Percentiles rank a stretch among this genome's conserved stretches.
Conservation (phyloP, 1,284 basidiomycete species). For the Earliella scabrosa region DNA sequence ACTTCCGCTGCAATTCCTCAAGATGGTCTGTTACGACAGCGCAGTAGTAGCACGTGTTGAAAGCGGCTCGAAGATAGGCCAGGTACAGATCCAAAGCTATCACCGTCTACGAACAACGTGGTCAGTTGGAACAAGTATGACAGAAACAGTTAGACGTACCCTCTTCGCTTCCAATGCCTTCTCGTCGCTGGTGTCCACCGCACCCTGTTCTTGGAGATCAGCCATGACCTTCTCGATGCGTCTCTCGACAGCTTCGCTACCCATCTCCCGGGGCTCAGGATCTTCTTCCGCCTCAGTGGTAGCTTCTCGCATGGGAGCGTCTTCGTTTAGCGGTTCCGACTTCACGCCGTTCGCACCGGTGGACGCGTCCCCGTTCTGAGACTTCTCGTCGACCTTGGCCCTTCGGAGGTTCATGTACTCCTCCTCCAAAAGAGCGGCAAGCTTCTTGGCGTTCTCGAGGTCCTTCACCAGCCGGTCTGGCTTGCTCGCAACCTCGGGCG, state of each 20-base stretch:
- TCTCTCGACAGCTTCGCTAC: slow-evolving; percentile 72
- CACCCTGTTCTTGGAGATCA: slow-evolving; percentile 66
- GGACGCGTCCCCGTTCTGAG: slow-evolving; percentile 19
- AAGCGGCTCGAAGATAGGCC: slow-evolving; percentile 82
- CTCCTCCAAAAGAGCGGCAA: slow-evolving; percentile 76
- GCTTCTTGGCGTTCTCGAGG: slow-evolving; percentile 69
- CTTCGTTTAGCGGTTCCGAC: slow-evolving; percentile 34
- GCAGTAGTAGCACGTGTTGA: slow-evolving; percentile 96
- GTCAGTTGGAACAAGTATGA: slow-evolving; percentile 16
- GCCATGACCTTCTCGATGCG: slow-evolving; percentile 74
- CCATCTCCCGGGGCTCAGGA: slow-evolving; percentile 59
- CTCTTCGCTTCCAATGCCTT: slow-evolving; percentile 67
- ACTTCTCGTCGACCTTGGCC: slow-evolving; percentile 40
- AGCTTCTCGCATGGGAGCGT: slow-evolving; percentile 49
- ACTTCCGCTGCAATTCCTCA: slow-evolving; percentile 93
- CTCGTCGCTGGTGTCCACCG: slow-evolving; percentile 62
- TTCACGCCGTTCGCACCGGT: slow-evolving; percentile 22
- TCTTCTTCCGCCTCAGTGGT: slow-evolving; percentile 55
- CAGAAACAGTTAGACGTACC: slow-evolving; percentile 46
- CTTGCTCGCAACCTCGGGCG: slow-evolving; percentile 81
- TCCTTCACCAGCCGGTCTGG: slow-evolving; percentile 83
- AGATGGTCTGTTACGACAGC: slow-evolving; percentile 88
- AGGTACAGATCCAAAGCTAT: slow-evolving; percentile 85
- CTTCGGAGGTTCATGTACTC: slow-evolving; percentile 59
- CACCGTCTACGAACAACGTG: slow-evolving; percentile 50